Evolutionary conservation across 345 rosid species (phyloP).

Genomic region (Aethionema arabicum): DNA sequence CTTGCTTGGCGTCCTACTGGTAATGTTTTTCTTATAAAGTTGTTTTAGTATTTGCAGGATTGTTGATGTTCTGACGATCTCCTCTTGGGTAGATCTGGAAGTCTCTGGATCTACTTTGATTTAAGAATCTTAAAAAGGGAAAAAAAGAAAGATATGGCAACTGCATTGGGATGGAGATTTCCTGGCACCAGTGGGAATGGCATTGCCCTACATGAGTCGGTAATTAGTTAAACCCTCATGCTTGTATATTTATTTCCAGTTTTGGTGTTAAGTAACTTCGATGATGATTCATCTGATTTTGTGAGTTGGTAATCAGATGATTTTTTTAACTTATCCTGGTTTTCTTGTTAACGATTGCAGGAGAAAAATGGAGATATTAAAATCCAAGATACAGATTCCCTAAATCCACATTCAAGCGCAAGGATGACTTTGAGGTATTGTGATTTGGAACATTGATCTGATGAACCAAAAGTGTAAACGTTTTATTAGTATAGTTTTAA

Average conservation of each 20-base stretch:
- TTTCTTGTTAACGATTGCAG: constrained; percentile 47
- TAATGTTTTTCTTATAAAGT: neutral
- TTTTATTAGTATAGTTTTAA: too few relatives aligned
- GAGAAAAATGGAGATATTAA: constrained; percentile 81
- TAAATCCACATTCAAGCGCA: constrained; percentile 80
- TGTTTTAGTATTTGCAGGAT: constrained; percentile 41
- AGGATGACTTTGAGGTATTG: constrained; percentile 82
- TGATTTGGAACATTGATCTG: neutral
- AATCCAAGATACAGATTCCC: constrained; percentile 92
- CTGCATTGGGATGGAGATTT: constrained; percentile 83
- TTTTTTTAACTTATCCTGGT: neutral
- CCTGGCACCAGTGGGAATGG: constrained; percentile 74
- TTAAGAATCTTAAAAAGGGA: constrained; percentile 42
- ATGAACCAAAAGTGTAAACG: too few relatives aligned
- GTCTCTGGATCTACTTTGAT: constrained; percentile 36
- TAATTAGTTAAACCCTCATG: constrained; percentile 28
- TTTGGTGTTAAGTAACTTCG: too few relatives aligned
- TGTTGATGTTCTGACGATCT: constrained; percentile 62
- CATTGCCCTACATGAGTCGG: constrained; percentile 66
- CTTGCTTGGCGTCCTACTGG: constrained; percentile 1
- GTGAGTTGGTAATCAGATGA: too few relatives aligned
- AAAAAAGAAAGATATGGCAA: constrained; percentile 49
- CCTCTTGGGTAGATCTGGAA: constrained; percentile 55
- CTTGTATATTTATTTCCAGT: neutral
- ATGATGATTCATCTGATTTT: too few relatives aligned